Evolutionary conservation across 1,139 yeast genomes (phyloP).

Genomic region (Magnusiomyces suaveolens): DNA sequence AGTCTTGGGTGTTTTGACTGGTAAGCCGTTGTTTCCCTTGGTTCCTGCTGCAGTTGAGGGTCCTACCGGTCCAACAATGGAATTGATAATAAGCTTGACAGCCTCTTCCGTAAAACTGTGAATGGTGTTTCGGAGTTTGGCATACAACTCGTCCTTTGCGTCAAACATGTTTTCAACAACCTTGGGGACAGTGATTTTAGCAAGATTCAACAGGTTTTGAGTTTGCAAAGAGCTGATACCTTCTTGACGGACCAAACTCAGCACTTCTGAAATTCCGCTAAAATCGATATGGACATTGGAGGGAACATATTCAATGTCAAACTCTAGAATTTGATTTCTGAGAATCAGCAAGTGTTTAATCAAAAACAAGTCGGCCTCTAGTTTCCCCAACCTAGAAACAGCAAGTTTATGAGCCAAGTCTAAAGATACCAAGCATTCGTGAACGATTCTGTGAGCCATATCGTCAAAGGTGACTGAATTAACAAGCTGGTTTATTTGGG

Average conservation of each 20-base stretch:
- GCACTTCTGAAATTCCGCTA: conserved; percentile 50
- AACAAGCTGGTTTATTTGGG: conserved; percentile 71
- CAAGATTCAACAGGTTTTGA: conserved; percentile 47
- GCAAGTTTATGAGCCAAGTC: conserved; percentile 43
- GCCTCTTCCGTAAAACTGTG: conserved; percentile 48
- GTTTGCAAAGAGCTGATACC: conserved; percentile 24
- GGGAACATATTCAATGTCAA: conserved; percentile 70
- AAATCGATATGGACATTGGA: conserved; percentile 70
- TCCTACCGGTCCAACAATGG: conserved; percentile 28
- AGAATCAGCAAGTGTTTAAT: conserved; percentile 64
- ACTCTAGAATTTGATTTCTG: conserved; percentile 60
- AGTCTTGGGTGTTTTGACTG: conserved; percentile 26
- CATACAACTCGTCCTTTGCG: conserved; percentile 67
- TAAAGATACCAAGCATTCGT: conserved; percentile 57
- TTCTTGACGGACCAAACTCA: conserved; percentile 37
- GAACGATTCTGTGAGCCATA: conserved; percentile 78
- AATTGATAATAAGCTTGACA: conserved; percentile 28
- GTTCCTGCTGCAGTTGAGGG: conserved; percentile 37
- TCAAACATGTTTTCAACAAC: conserved; percentile 82
- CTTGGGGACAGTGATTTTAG: conserved; percentile 65
- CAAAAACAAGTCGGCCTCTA: conserved; percentile 58
- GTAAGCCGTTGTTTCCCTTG: conserved; percentile 32
- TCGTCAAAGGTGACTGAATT: conserved; percentile 74
- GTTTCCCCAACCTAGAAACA: conserved; percentile 35
- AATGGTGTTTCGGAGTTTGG: conserved; percentile 61